Evolutionary conservation across 2,329 filamentous ascomycete genomes (phyloP), one percentile per base, ranked within the genome.

Genomic region (Monosporascus sp.): DNA sequence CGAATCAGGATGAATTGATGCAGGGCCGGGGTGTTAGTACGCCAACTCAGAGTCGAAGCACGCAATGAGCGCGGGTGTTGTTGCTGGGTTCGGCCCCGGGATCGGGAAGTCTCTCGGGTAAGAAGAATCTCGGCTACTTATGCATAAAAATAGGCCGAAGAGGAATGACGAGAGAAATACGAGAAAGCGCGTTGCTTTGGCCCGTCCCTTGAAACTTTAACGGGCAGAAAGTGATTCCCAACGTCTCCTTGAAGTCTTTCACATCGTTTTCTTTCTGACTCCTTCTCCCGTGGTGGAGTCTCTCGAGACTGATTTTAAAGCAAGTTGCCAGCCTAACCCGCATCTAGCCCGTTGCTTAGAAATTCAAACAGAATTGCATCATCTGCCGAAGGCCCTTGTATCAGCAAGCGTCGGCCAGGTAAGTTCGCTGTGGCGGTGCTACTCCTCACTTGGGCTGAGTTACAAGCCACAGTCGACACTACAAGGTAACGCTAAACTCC

Each of bases 1-100:
- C 56, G 56, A 59, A 58, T 58, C 50, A 54, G 54, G 53, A 43
- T 49, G 22, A 53, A 48, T 24, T 44, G 52, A 35, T 47, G 26
- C 14, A 27, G 43, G 22, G 11, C 43, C 16, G 19, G 48, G 35
- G 43, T 46, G 43, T 19, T 27, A 6, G 5, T 26, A 46, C 14
- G 43, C n/a, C 43, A 22, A 46, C 43, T 26, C 43, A 7, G 43
- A 19, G 43, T 46, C 43, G 43, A 46, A 46, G 24, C 43, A 46
- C 43, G 43, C 43, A 46, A 46, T 46, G n/a, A 35, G 31, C n/a
- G 43, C 22, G 22, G 20, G 14, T 46, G 43, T 22, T 46, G 43
- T 31, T 6, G 26, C 43, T 31, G 43, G 43, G 22, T 17, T 26
- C 11, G 8, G n/a, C 5, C 20, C 6, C 40, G 40, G 40, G 40